Base-by-base conservation (phyloP, 352 stramenopile genomes). In the Phytophthora ohioensis region DNA sequence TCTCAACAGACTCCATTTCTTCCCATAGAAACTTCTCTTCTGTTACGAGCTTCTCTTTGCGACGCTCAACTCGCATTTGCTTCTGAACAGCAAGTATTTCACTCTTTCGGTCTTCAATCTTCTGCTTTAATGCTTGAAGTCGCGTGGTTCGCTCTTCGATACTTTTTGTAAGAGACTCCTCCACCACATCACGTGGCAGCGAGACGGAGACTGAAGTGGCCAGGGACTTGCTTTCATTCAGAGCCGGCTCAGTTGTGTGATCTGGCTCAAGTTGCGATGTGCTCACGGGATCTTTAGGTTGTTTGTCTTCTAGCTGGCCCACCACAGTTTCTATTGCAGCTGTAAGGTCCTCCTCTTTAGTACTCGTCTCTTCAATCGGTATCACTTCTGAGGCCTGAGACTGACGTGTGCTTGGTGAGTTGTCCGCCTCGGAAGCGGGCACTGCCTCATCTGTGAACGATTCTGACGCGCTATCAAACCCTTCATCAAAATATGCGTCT, bases 111-210 rank as follows among this genome's bases (percentile, higher is more conserved):
- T 64, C 59, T 21, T 79, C 47, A 56, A 93, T 82, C 34, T 64
- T 53, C 15, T 74, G 48, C 15, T 75, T 87, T 30, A 93, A 67
- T n/a, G 61, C 35, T 35, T 88, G 72, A 30, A 92, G 67, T 2
- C 84, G 71, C 45, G 78, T 71, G 2, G 52, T 75, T 54, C 90
- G 79, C 57, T 87, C 84, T 53, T 93, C 82, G 55, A 93, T 89
- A 60, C 84, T 93, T 17, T 85, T 90, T 3, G 75, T 79, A 7
- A 91, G 52, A 6, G 69, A 47, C 27, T 87, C 82, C 4, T 83
- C 80, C 55, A 79, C 69, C 36, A 72, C 35, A 27, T 64, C 84
- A 2, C 55, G 21, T 5, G 73, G 80, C 5, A 72, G 15, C 1
- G 69, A 82, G 3, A 46, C 32, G 41, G 64, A 72, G 30, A 71